These are phyloP conservation scores for Vitis rotundifolia DNA, from an alignment of 164 flowering plant species.

Conservation along the genomic window DNA sequence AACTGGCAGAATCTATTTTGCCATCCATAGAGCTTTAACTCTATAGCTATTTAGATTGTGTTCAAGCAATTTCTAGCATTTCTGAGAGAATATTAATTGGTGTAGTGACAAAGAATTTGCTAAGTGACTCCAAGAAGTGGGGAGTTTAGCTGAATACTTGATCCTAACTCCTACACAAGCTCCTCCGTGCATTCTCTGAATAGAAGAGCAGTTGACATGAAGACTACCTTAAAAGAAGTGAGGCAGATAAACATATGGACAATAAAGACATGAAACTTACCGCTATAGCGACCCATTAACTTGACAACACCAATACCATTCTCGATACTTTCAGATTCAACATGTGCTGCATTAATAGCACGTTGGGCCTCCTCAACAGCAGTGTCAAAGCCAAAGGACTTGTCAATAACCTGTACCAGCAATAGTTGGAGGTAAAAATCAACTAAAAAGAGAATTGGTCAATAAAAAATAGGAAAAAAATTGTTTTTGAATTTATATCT, in stretches of 20 bases:
- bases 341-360: conserved; percentile 97
- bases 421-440: neutral
- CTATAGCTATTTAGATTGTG: no score
- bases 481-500: neutral
- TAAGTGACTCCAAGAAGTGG: no score
- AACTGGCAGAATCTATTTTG: neutral
- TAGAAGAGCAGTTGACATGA: no score
- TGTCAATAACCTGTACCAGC: conserved; percentile 77
- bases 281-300: conserved; percentile 94
- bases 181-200: no score
- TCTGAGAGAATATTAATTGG: no score
- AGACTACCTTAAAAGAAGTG: neutral
- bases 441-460: no score
- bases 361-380: conserved; percentile 99
- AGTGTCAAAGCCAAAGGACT: conserved; percentile 92
- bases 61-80: no score
- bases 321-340: conserved; percentile 83
- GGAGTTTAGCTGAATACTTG: no score
- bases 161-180: no score
- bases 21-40: neutral
- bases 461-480: no score
- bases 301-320: conserved; percentile 94
- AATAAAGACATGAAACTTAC: conserved; percentile 36
- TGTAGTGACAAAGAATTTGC: no score
- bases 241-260: neutral